phyloP scores from a whole-genome alignment of 2,329 filamentous ascomycete genomes.

The Calonectria naviculata region DNA sequence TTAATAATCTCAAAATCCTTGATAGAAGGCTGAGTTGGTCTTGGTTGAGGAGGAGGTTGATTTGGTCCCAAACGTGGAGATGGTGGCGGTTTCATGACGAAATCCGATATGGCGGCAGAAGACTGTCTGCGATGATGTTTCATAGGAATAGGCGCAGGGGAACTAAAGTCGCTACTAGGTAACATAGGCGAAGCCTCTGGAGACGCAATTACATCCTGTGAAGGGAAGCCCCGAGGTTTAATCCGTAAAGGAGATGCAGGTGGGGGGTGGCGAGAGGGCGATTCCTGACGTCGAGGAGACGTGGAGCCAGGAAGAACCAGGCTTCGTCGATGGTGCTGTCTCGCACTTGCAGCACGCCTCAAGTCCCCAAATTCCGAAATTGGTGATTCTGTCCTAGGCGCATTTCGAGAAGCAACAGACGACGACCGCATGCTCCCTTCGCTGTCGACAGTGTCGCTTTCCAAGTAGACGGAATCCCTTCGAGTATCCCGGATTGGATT shows the following conservation, averaged over 20 bases:
- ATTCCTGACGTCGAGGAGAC: slow-evolving; percentile 88
- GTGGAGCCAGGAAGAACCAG: slow-evolving; percentile 82
- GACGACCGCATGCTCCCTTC: slow-evolving; percentile 89
- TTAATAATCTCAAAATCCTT: slow-evolving; percentile 99
- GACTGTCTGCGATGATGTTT: slow-evolving; percentile 89
- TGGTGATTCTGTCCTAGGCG: slow-evolving; percentile 86
- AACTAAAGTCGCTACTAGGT: slow-evolving; percentile 83
- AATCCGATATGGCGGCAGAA: slow-evolving; percentile 84
- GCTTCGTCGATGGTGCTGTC: slow-evolving; percentile 88
- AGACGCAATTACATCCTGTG: slow-evolving; percentile 77
- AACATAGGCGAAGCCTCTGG: slow-evolving; percentile 92
- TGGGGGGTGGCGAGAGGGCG: slow-evolving; percentile 81
- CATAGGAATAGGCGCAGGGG: slow-evolving; percentile 70
- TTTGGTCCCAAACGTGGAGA: slow-evolving; percentile 86
- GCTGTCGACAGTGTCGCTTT: slow-evolving; percentile 87
- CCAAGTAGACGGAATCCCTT: slow-evolving; percentile 81
- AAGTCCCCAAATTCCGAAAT: slow-evolving; percentile 86
- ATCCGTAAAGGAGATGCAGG: slow-evolving; percentile 90
- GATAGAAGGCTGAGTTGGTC: slow-evolving; percentile 93
- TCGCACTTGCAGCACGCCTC: slow-evolving; percentile 79
- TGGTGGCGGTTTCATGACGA: slow-evolving; percentile 74
- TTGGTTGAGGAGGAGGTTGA: slow-evolving; percentile 82
- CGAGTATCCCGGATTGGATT: slow-evolving; percentile 71
- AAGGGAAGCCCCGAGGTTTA: slow-evolving; percentile 77
- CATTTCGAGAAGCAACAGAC: slow-evolving; percentile 75